phyloP scores from a whole-genome alignment of 75 land plant species.

The Azolla pinnata region DNA sequence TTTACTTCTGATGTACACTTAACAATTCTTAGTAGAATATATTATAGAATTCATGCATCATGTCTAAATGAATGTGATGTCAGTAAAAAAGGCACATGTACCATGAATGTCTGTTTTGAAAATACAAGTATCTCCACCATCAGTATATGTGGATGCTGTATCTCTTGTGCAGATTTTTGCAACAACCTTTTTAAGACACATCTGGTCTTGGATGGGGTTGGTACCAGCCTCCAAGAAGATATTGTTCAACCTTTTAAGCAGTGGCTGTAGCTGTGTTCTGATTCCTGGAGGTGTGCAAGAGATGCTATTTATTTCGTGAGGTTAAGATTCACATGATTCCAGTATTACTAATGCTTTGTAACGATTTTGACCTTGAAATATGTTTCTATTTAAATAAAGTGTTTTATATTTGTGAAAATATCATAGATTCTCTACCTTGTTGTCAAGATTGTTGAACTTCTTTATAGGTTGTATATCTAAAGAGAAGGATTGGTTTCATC shows the following conservation, averaged over 20 bases:
- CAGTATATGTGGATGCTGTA: neutral
- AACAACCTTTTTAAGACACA: slow-evolving; percentile 75
- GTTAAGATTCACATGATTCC: slow-evolving; percentile 19
- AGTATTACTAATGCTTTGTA: neutral
- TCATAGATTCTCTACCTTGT: neutral
- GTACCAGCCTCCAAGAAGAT: slow-evolving; percentile 66
- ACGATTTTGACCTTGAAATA: no score
- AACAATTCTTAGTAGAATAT: no score
- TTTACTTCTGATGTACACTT: no score
- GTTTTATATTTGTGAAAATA: no score
- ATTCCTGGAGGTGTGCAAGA: slow-evolving; percentile 93
- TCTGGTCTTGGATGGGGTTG: slow-evolving; percentile 95
- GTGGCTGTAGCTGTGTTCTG: slow-evolving; percentile 68
- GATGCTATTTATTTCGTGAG: slow-evolving; percentile 64
- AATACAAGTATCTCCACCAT: neutral
- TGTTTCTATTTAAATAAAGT: no score
- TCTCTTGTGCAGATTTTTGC: slow-evolving; percentile 54
- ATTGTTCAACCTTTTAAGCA: slow-evolving; percentile 42
- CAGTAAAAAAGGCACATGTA: no score
- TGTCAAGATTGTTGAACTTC: neutral
- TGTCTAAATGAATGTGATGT: no score
- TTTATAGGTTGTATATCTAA: slow-evolving; percentile 57
- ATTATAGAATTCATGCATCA: no score
- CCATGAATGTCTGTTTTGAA: no score
- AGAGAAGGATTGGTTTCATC: slow-evolving; percentile 76